Evolutionary conservation across 2,329 filamentous ascomycete species (phyloP).

Genomic region (Claviceps citrina): DNA sequence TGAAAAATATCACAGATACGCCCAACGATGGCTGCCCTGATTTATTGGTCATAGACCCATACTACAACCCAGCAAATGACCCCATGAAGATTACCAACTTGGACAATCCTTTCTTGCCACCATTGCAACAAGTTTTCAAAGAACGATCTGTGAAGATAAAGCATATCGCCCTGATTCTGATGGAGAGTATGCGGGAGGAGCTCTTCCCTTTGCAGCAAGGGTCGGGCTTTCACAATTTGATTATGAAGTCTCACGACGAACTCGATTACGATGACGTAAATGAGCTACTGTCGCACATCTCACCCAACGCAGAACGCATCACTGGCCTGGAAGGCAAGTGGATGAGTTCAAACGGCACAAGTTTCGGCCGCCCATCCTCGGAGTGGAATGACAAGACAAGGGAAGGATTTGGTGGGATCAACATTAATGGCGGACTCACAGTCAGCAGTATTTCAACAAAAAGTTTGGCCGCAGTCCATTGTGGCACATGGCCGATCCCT

Average conservation of each 20-base stretch:
- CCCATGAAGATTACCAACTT: constrained; percentile 27
- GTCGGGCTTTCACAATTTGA: constrained; percentile 20
- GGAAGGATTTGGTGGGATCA: constrained; percentile 23
- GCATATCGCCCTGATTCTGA: constrained; percentile 25
- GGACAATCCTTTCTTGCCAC: constrained; percentile 16
- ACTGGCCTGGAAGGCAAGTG: constrained; percentile 11
- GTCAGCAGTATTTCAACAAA: constrained; percentile 28
- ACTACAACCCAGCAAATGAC: constrained; percentile 21
- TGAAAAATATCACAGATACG: background rate
- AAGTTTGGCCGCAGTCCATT: constrained; percentile 24
- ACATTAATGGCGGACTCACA: constrained; percentile 23
- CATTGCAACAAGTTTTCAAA: constrained; percentile 12
- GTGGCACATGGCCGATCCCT: constrained; percentile 25
- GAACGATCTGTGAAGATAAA: constrained; percentile 22
- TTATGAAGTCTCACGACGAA: constrained; percentile 19
- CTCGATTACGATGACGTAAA: constrained; percentile 11
- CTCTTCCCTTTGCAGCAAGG: constrained; percentile 27
- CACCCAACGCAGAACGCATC: constrained; percentile 12
- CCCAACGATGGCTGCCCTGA: constrained; percentile 1
- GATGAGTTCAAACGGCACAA: constrained; percentile 6
- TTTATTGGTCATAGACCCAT: constrained; percentile 4
- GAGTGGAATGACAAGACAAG: constrained; percentile 9
- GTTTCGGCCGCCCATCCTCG: background rate
- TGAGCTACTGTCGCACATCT: constrained; percentile 11
- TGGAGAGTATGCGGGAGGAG: constrained; percentile 30